Percentiles rank a stretch among this genome's conserved stretches.
These are phyloP conservation scores for Salix suchowensis DNA, from an alignment of 345 rosid species.

Conservation along the genomic window DNA sequence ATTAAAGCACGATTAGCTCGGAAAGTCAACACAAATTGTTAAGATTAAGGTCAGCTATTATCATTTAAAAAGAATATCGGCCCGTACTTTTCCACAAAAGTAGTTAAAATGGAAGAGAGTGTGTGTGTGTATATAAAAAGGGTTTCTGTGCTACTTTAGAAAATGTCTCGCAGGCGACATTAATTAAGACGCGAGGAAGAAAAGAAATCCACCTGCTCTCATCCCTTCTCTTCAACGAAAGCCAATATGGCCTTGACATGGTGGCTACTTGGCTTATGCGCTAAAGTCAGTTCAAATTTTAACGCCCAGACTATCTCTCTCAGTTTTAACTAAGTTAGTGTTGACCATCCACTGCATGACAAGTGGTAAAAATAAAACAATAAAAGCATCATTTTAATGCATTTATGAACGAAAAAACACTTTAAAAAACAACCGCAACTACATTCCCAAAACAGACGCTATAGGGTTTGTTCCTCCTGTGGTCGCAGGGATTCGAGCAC, in stretches of 20 bases:
- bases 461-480: too few relatives aligned
- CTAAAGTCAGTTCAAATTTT: neutral
- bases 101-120: neutral
- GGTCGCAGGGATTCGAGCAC: too few relatives aligned
- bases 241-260: too few relatives aligned
- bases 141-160: neutral
- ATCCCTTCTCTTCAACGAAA: neutral
- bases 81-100: neutral
- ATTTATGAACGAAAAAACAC: too few relatives aligned
- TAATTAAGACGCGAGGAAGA: neutral
- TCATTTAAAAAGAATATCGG: neutral
- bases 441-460: too few relatives aligned
- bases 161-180: neutral
- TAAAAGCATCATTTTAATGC: too few relatives aligned
- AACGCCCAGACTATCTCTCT: neutral
- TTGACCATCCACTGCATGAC: too few relatives aligned
- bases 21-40: constrained; percentile 4
- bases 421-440: too few relatives aligned
- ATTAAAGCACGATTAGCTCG: neutral
- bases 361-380: too few relatives aligned
- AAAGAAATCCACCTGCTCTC: too few relatives aligned
- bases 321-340: neutral
- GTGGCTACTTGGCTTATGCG: neutral
- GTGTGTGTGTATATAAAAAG: neutral
- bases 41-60: constrained; percentile 3